Evolutionary conservation across 768 basidiomycete species (phyloP).

Genomic region (Mycena indigotica): DNA sequence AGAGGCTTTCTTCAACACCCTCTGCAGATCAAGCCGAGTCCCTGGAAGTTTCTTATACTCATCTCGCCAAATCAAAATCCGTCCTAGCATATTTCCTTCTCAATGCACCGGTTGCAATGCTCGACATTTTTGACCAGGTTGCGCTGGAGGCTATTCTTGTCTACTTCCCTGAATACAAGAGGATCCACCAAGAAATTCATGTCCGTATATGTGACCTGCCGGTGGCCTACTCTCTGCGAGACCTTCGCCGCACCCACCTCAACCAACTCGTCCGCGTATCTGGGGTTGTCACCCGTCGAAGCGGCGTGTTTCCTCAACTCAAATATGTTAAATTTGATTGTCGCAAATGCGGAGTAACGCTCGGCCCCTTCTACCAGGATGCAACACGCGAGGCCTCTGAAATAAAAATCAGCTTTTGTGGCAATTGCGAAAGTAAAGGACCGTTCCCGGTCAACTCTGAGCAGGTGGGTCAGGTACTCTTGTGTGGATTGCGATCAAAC

Average conservation of each 20-base stretch:
- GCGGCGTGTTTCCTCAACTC: slow-evolving; percentile 97
- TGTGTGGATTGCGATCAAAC: background rate
- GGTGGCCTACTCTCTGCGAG: slow-evolving; percentile 84
- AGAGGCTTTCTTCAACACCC: slow-evolving; percentile 9
- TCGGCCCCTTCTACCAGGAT: slow-evolving; percentile 98
- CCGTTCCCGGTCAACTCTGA: slow-evolving; percentile 97
- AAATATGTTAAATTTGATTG: slow-evolving; percentile 99
- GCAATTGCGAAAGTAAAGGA: slow-evolving; percentile 91
- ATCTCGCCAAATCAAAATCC: slow-evolving; percentile 88
- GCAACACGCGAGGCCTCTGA: slow-evolving; percentile 70
- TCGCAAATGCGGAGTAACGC: slow-evolving; percentile 86
- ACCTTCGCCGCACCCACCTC: slow-evolving; percentile 87
- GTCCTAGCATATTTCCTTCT: slow-evolving; percentile 97
- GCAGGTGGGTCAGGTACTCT: slow-evolving; percentile 55
- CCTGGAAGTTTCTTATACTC: slow-evolving; percentile 95
- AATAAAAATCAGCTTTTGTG: slow-evolving; percentile 91
- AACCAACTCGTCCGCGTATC: slow-evolving; percentile 95
- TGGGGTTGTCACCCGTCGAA: slow-evolving; percentile 94
- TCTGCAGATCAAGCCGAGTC: slow-evolving; percentile 90
- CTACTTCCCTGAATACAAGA: slow-evolving; percentile 94
- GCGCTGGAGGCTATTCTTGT: slow-evolving; percentile 92
- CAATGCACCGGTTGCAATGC: slow-evolving; percentile 91
- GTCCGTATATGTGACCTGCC: slow-evolving; percentile 96
- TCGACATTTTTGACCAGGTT: slow-evolving; percentile 92
- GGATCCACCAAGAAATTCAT: slow-evolving; percentile 97